Evolutionary conservation across 164 flowering plant species (phyloP), one percentile per base, ranked within the genome.

Genomic region (Vitis amurensis): DNA sequence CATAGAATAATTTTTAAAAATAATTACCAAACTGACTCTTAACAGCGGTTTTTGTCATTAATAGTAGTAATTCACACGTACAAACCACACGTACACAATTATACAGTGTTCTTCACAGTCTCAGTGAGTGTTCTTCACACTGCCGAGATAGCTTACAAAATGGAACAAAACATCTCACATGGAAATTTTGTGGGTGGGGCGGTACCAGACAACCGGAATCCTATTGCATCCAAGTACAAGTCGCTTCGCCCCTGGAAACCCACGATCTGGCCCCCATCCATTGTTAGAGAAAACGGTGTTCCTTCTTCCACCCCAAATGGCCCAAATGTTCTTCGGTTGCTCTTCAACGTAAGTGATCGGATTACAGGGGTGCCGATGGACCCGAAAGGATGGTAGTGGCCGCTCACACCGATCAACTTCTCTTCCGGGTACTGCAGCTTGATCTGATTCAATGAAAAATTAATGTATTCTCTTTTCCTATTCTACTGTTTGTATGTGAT

Each of bases 221-320:
- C 89, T 13, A 91, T 69, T 0, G 91, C 73, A 68, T 91, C 94
- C 15, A 89, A 58, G 50, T 74, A 83, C 91, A 91, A 86, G 0
- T 88, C 91, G 58, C 83, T 77, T 47, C 87, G 79, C 14, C 97
- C 97, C 58, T 61, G 78, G 72, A 91, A 81, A 0, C 93, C 93
- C 0, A 85, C 84, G 4, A 91, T 79, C 4, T 64, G 53, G 3
- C 87, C 90, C 62, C 88, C 92, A 10, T 89, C 88, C 69, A 85
- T 78, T 0, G 86, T 67, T 16, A 85, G 81, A 1, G 79, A 68
- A 71, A 89, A 91, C 0, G 91, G 91, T 0, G 86, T 90, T 13
- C 94, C 97, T 75, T 86, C 87, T 77, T 86, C 93, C 0, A 82
- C 73, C 47, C 97, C 97, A 51, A 14, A 90, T 0, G 94, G 90